Conservation (phyloP, 1,139 yeast genomes). For the Hansenula lynferdii region DNA sequence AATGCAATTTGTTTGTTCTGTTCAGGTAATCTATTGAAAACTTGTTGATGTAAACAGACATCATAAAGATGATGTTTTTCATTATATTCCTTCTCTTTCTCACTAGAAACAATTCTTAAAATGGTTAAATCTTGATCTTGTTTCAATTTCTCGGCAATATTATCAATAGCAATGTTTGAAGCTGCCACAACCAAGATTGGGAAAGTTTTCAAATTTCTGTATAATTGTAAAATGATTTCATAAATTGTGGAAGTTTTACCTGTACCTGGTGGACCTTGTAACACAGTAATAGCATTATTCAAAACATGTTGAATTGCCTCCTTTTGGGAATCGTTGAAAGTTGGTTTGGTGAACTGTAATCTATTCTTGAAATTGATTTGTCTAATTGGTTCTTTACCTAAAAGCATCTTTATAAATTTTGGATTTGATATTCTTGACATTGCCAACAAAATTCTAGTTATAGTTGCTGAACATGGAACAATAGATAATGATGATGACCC, state of each 20-base stretch:
- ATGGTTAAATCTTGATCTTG: conserved; percentile 43
- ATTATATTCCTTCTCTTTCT: conserved; percentile 58
- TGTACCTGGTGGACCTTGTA: conserved; percentile 70
- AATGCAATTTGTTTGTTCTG: conserved; percentile 36
- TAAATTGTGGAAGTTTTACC: conserved; percentile 65
- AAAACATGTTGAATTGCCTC: conserved; percentile 64
- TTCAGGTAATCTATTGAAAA: conserved; percentile 44
- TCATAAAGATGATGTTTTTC: conserved; percentile 49
- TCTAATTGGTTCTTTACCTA: conserved; percentile 57
- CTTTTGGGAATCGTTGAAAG: conserved; percentile 60
- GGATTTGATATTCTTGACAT: conserved; percentile 58
- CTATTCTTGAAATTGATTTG: conserved; percentile 54
- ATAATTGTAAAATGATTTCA: conserved; percentile 59
- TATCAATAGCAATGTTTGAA: conserved; percentile 71
- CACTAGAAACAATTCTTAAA: conserved; percentile 54
- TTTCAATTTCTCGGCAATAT: conserved; percentile 64
- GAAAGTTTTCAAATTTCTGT: conserved; percentile 47
- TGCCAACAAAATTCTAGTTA: conserved; percentile 57
- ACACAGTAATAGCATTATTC: conserved; percentile 59
- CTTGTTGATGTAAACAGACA: conserved; percentile 61
- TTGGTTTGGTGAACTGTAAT: conserved; percentile 41
- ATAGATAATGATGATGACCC: conserved; percentile 35
- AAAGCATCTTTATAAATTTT: conserved; percentile 49
- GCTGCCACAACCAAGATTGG: conserved; percentile 75
- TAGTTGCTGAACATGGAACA: conserved; percentile 60